phyloP scores from a whole-genome alignment of 192 early-diverging fungal species.

The Glomus cerebriforme region DNA sequence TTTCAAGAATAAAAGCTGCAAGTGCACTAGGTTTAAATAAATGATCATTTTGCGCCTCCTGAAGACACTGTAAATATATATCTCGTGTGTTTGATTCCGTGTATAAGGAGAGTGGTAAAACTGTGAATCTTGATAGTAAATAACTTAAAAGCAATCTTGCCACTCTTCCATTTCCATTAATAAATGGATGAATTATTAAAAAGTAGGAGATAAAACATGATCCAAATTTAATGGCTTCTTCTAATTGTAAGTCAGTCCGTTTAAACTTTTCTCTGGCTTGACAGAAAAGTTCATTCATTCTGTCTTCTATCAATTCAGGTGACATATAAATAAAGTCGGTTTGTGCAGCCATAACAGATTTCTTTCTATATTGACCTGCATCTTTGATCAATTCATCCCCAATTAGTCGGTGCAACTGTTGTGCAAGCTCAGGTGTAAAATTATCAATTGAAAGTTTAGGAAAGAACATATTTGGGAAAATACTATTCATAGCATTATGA shows the following conservation, averaged over 20 bases:
- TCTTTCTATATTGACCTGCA: slow-evolving; percentile 21
- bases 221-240: slow-evolving; percentile 28
- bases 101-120: slow-evolving; percentile 25
- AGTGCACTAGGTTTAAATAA: slow-evolving; percentile 26
- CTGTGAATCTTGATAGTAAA: slow-evolving; percentile 27
- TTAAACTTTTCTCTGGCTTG: slow-evolving; percentile 26
- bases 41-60: slow-evolving; percentile 4
- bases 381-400: slow-evolving; percentile 9
- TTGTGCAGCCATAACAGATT: slow-evolving; percentile 20
- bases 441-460: slow-evolving; percentile 16
- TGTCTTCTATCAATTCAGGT: slow-evolving; percentile 17
- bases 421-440: slow-evolving; percentile 18
- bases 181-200: slow-evolving; percentile 16
- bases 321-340: not conserved
- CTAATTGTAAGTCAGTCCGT: slow-evolving; percentile 13
- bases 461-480: slow-evolving; percentile 21
- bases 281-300: slow-evolving; percentile 13
- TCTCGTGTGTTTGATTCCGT: slow-evolving; percentile 23
- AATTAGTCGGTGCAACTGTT: slow-evolving; percentile 17
- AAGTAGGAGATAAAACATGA: slow-evolving; percentile 5
- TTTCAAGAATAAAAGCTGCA: slow-evolving; percentile 20
- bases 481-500: not conserved
- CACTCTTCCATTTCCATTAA: slow-evolving; percentile 31
- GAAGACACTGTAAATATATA: slow-evolving; percentile 28
- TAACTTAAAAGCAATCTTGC: slow-evolving; percentile 29